Percentiles rank a stretch among this genome's conserved stretches.
phyloP scores from a whole-genome alignment of 306 rosid genomes.

The Leucaena leucocephala region DNA sequence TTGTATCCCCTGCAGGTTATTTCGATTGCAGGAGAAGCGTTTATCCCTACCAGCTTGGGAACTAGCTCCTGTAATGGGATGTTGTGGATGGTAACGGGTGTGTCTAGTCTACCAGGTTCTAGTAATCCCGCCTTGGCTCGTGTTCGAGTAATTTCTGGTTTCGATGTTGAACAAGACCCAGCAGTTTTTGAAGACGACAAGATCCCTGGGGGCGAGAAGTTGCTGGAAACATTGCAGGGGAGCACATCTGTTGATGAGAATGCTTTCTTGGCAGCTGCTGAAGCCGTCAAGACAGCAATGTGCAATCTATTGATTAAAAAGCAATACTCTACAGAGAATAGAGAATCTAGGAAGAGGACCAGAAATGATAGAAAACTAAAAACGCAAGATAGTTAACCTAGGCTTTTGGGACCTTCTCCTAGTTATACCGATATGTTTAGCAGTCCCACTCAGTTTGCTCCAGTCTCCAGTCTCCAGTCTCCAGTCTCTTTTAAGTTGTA shows the following conservation, averaged over 20 bases:
- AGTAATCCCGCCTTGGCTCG: slow-evolving; percentile 59
- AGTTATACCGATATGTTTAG: slow-evolving; percentile 25
- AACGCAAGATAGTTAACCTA: slow-evolving; percentile 29
- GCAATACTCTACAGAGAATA: slow-evolving; percentile 73
- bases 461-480: background rate
- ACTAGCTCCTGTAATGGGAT: slow-evolving; percentile 46
- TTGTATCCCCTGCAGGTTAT: slow-evolving; percentile 60
- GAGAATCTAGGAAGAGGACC: slow-evolving; percentile 79
- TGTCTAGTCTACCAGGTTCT: slow-evolving; percentile 61
- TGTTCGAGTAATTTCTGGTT: slow-evolving; percentile 61
- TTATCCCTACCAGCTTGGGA: slow-evolving; percentile 78
- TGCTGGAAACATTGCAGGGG: slow-evolving; percentile 81
- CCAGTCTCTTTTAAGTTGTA: background rate
- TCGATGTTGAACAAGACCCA: slow-evolving; percentile 44
- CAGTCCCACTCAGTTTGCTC: slow-evolving; percentile 6
- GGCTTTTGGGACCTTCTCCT: background rate
- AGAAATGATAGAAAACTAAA: slow-evolving; percentile 85
- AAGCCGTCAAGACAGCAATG: slow-evolving; percentile 90
- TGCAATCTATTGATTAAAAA: slow-evolving; percentile 79
- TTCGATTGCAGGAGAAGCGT: slow-evolving; percentile 61
- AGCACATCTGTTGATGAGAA: slow-evolving; percentile 61
- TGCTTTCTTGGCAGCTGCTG: slow-evolving; percentile 71
- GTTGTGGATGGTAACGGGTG: slow-evolving; percentile 89
- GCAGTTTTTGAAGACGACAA: slow-evolving; percentile 56
- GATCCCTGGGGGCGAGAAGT: slow-evolving; percentile 69